Base-by-base conservation (phyloP, 2,329 filamentous ascomycete species). In the Penicillium sclerotigenum region DNA sequence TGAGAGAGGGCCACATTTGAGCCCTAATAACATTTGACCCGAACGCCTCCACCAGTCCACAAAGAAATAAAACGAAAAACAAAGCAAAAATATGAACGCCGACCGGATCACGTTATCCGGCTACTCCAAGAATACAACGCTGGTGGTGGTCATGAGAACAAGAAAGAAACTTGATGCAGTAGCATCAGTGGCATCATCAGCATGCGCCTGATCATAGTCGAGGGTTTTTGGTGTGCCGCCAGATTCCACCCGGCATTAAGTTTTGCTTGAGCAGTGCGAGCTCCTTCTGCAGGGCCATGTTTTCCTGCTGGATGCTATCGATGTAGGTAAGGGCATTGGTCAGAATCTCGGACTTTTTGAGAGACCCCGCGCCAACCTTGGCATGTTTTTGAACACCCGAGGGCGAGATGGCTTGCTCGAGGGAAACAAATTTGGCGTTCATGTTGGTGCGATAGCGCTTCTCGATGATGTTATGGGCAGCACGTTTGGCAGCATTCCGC, bases 361-460 rank as follows among this genome's bases (percentile, higher is more conserved):
- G 58, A 22, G 70, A 71, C 4, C 68, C 69, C 1, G 71, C 67
- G 0, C 66, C 68, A n/a, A 59, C 61, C 24, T 67, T 67, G 5
- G 56, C 50, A 11, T 61, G 55, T 34, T 68, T 68, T 33, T 65
- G 63, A n/a, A 63, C 57, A 6, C 61, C 62, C 5, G 66, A 61
- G 38, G 62, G 57, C 1, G 62, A 65, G 56, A 74, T 73, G 10
- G 71, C 71, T 52, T 74, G 69, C 43, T 74, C 73, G n/a, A 75
- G 61, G 0, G 73, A 65, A 1, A 74, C 65, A 46, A 75, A 75
- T 42, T 75, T 75, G 64, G 73, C 71, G 47, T 75, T 75, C 73
- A 75, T 75, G 62, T 75, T 75, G 47, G 73, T 75, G 34, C 73
- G 71, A 55, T 75, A 75, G 11, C 73, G 73, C 59, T 75, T 75